These are phyloP conservation scores for Apiospora malaysiana DNA, from an alignment of 2,329 filamentous ascomycete species.

Conservation along the genomic window DNA sequence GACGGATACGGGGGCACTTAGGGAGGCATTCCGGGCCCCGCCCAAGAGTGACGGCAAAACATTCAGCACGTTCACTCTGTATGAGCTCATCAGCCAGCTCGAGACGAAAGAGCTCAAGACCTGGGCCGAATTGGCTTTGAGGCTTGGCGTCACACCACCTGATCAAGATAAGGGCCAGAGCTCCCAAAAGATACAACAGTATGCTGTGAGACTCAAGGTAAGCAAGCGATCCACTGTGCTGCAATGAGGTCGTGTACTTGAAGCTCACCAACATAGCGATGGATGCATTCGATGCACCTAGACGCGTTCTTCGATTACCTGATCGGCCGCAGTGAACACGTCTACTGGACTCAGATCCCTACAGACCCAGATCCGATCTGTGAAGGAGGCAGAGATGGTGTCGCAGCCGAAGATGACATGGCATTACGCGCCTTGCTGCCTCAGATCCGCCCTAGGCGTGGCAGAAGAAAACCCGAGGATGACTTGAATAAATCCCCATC, in stretches of 20 bases:
- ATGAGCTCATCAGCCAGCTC: constrained; percentile 77
- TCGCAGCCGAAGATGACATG: constrained; percentile 85
- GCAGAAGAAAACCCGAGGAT: constrained; percentile 68
- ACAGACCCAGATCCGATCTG: constrained; percentile 65
- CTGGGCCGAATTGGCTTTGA: constrained; percentile 86
- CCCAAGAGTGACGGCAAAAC: constrained; percentile 88
- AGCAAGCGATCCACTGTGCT: constrained; percentile 24
- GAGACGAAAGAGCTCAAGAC: constrained; percentile 87
- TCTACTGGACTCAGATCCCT: constrained; percentile 82
- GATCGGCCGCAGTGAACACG: constrained; percentile 71
- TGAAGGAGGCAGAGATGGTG: constrained; percentile 76
- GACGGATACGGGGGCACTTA: constrained; percentile 72
- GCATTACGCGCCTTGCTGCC: constrained; percentile 84
- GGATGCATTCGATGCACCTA: constrained; percentile 97
- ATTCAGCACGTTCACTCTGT: constrained; percentile 80
- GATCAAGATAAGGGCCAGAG: constrained; percentile 84
- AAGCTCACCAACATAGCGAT: constrained; percentile 60
- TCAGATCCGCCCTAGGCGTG: constrained; percentile 70
- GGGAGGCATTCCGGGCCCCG: constrained; percentile 77
- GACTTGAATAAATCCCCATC: constrained; percentile 54
- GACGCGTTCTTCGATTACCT: constrained; percentile 95
- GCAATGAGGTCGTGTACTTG: not conserved
- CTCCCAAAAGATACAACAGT: constrained; percentile 92
- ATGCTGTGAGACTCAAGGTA: constrained; percentile 90
- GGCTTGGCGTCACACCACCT: constrained; percentile 87